Base-by-base conservation (phyloP, 768 basidiomycete genomes). In the Ramaria sp. region DNA sequence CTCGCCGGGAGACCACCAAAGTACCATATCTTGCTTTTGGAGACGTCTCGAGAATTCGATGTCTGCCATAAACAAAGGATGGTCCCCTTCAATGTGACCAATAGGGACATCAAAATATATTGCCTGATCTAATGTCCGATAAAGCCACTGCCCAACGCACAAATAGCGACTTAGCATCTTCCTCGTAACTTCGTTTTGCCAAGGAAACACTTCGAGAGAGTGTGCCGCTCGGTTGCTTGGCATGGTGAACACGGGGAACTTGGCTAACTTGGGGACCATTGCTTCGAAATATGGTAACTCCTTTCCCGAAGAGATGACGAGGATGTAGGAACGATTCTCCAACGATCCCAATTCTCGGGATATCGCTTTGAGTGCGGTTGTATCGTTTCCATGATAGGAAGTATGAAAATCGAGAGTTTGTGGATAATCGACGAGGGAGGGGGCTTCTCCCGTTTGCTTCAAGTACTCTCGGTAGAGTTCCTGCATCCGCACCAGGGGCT, bases 1-100 rank as follows among this genome's bases (percentile, higher is more conserved):
- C 28, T 89, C 82, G 3, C 84, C 80, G 1, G 85, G 77, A 8
- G 96, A 95, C 96, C 96, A 99, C 96, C 96, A 99, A 3, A 99
- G 73, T 3, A 97, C 74, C 63, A 89, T 82, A 62, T 98, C 96
- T 58, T 97, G 90, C 45, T 84, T 82, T 28, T 85, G 71, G 51
- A 98, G 69, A 39, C 88, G 81, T 5, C 95, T 82, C 1, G 96
- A 89, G 61, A 97, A 96, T 59, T 81, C 85, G 59, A 99, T 75
- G 61, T 99, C 96, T 1, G 92, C 81, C 47, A 95, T 71, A 61
- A 85, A 75, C n/a, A 97, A 71, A 1, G 91, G 84, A 42, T 88
- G 83, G 62, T 99, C 96, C 3, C 86, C 83, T 39, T 93, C 90
- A 37, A 97, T 76, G 64, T 99, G 92, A 16, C 95, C 92, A 13